Evolutionary conservation across 176 grass and related monocot species (phyloP).

Genomic region (Eleusine coracana): DNA sequence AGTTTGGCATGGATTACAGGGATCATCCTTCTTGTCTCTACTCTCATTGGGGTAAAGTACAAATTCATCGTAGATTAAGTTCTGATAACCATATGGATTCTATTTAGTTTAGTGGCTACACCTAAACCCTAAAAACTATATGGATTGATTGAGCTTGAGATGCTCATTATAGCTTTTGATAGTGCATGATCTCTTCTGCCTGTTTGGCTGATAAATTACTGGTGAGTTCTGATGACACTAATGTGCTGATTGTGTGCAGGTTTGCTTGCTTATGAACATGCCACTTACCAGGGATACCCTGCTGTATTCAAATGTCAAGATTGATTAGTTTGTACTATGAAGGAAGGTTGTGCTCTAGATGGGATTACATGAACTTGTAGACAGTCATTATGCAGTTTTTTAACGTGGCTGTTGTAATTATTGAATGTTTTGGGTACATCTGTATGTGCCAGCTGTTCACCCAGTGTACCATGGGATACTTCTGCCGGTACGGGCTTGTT

Average conservation of each 20-base stretch:
- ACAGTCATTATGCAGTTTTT: neutral
- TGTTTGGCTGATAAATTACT: neutral
- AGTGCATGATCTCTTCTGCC: neutral
- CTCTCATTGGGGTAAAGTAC: conserved; percentile 82
- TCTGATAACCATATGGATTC: neutral
- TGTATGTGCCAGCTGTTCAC: neutral
- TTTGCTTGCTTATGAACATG: conserved; percentile 84
- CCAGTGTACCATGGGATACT: conserved; percentile 31
- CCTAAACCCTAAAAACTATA: neutral
- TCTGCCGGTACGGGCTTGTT: conserved; percentile 1
- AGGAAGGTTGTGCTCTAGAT: conserved; percentile 11
- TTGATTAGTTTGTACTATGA: conserved; percentile 58
- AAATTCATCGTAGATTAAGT: neutral
- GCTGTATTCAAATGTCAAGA: conserved; percentile 94
- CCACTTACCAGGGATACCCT: conserved; percentile 90
- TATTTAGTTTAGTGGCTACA: neutral
- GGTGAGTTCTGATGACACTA: neutral
- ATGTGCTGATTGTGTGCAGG: conserved; percentile 53
- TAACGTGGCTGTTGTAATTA: conserved; percentile 17
- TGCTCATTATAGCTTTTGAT: neutral
- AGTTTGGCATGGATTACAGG: conserved; percentile 94
- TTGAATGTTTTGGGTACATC: neutral
- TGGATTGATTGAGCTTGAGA: neutral
- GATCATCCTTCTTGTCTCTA: conserved; percentile 86
- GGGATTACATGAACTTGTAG: conserved; percentile 1